Base-by-base conservation (phyloP, 129 eudicot species). In the Deinandra increscens region DNA sequence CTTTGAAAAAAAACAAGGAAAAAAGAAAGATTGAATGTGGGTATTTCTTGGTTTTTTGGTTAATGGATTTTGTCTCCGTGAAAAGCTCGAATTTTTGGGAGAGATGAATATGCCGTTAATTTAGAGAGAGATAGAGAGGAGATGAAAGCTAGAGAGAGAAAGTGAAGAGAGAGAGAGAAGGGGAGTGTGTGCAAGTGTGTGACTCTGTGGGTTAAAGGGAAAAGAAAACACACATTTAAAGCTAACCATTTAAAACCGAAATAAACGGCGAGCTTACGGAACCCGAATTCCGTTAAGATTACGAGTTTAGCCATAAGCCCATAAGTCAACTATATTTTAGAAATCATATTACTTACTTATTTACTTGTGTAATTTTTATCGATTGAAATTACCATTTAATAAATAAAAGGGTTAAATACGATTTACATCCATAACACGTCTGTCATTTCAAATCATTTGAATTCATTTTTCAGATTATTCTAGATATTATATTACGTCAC, bases 101-200 rank as follows among this genome's bases (percentile, higher is more conserved):
- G 81, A 62, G 76, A 62, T 77, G 66, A 77, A 77, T 62, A 77
- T 77, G 81, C 76, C 81, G 81, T 63, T 77, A 61, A 50, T 69
- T 50, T n/a, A 69, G 76, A 60, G 69, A 58, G 63, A 56, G 64
- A 69, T 71, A 60, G 69, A 58, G 63, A 56, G 64, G 6, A 11
- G 12, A 46, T 19, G 53, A 46, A 46, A 46, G 20, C 53, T 46
- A 46, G 53, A 46, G 53, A 46, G 53, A 46, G 19, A 46, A 46
- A 46, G 53, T 46, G n/a, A 1, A 58, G 64, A 60, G 77, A 18
- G 60, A 59, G 69, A 29, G 59, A 6, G 53, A 22, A 13, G 14
- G 72, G 2, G 55, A 29, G 12, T 13, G 55, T 12, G 12, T 46
- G 64, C 9, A 37, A 6, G n/a, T 51, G 72, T 6, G 64, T 17